A percentile compares a stretch with the other conserved stretches of the same genome.
Evolutionary conservation across 225 moss, liverwort and hornwort species (phyloP).

Genomic region (Marchantia paleacea): DNA sequence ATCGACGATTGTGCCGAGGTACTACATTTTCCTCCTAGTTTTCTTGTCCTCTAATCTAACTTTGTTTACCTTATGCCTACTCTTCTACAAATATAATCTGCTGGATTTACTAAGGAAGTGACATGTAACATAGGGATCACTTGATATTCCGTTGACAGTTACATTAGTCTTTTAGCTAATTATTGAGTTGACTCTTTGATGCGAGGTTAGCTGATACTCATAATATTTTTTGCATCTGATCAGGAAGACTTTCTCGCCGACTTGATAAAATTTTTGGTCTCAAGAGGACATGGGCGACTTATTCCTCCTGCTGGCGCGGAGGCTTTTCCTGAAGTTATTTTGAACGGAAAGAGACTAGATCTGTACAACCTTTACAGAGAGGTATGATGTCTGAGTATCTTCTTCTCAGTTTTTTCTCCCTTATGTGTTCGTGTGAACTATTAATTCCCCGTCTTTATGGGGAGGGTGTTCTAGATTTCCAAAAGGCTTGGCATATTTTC

Average conservation of each 20-base stretch:
- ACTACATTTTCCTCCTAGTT: background rate
- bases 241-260: conserved; percentile 95
- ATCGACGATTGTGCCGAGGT: conserved; percentile 94
- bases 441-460: no score
- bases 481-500: background rate
- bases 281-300: conserved; percentile 87
- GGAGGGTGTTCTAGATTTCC: no score
- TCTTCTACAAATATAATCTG: background rate
- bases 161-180: background rate
- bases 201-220: background rate
- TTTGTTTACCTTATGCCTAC: background rate
- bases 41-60: background rate
- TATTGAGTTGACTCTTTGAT: background rate
- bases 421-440: no score
- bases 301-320: conserved; percentile 92
- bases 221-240: background rate
- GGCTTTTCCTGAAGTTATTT: conserved; percentile 88
- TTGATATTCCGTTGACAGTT: no score
- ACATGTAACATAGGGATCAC: no score
- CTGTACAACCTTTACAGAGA: conserved; percentile 92
- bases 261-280: conserved; percentile 73
- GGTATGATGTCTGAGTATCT: conserved; percentile 36
- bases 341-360: conserved; percentile 96
- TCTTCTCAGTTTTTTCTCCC: background rate
- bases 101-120: background rate